Conservation (phyloP, 164 flowering plant species). For the Tinospora cordifolia region DNA sequence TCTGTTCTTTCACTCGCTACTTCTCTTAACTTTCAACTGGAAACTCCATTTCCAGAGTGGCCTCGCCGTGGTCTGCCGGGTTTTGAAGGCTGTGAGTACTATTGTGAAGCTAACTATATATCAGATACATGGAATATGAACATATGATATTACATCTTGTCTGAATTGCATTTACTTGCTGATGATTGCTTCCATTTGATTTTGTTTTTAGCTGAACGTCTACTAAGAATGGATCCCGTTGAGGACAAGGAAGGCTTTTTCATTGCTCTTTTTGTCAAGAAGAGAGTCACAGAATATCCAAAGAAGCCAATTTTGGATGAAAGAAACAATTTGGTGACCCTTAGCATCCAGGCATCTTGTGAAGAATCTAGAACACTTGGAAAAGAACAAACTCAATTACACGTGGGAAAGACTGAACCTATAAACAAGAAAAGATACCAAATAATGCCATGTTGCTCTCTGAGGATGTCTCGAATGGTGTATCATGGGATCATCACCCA, state of each 20-base stretch:
- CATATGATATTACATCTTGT: background rate
- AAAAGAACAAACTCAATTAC: background rate
- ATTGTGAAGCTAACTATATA: background rate
- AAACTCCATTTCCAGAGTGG: conserved; percentile 68
- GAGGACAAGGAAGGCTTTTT: conserved; percentile 89
- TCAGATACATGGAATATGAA: background rate
- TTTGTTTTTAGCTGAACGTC: conserved; percentile 44
- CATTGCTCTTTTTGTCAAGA: conserved; percentile 65
- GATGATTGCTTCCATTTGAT: background rate
- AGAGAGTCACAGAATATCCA: background rate
- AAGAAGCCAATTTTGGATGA: background rate
- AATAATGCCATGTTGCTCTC: background rate
- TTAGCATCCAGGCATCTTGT: no score
- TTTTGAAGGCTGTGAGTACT: conserved; percentile 67
- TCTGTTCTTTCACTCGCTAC: conserved; percentile 68
- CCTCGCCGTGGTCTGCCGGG: conserved; percentile 87
- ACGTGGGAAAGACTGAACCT: conserved; percentile 1
- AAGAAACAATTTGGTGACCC: background rate
- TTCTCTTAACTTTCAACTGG: conserved; percentile 60
- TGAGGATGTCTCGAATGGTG: conserved; percentile 13
- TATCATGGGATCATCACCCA: background rate
- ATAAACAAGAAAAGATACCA: background rate
- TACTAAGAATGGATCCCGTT: conserved; percentile 57
- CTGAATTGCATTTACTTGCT: background rate
- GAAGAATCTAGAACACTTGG: background rate